These are phyloP conservation scores for Sporothrix luriei DNA, from an alignment of 2,329 filamentous ascomycete genomes.

Conservation along the genomic window DNA sequence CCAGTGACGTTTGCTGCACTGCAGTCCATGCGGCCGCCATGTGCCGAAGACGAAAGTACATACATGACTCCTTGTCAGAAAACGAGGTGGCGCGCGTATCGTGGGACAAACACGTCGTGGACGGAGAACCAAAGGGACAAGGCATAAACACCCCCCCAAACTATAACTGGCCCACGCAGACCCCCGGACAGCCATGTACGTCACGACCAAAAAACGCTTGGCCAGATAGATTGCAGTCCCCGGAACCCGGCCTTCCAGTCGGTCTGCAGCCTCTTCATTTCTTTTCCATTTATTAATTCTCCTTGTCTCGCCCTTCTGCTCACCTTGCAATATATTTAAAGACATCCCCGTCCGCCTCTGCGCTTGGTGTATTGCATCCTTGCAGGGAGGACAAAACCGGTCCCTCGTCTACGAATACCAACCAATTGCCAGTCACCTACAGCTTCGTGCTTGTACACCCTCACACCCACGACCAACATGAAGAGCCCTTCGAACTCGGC, in stretches of 20 bases:
- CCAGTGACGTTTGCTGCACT: constrained; percentile 12
- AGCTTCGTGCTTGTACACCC: not conserved
- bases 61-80: no score
- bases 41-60: not conserved
- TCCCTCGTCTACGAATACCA: not conserved
- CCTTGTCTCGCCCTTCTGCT: not conserved
- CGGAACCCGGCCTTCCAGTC: constrained; percentile 22
- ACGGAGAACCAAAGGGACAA: not conserved
- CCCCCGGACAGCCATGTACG: not conserved
- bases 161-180: not conserved
- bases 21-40: not conserved
- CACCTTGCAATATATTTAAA: constrained; percentile 1
- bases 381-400: not conserved
- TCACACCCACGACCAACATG: constrained; percentile 38
- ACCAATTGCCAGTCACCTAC: not conserved
- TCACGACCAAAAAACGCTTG: constrained; percentile 10
- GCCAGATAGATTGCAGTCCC: constrained; percentile 11
- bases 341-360: not conserved
- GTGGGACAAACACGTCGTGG: constrained; percentile 13
- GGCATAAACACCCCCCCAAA: not conserved
- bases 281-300: constrained; percentile 4
- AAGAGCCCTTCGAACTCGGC: constrained; percentile 38
- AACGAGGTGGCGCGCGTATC: not conserved
- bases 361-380: not conserved
- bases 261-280: not conserved